Percentiles rank a stretch among this genome's conserved stretches.
Evolutionary conservation across 768 basidiomycete genomes (phyloP).

Genomic region (Trametes sanguinea): DNA sequence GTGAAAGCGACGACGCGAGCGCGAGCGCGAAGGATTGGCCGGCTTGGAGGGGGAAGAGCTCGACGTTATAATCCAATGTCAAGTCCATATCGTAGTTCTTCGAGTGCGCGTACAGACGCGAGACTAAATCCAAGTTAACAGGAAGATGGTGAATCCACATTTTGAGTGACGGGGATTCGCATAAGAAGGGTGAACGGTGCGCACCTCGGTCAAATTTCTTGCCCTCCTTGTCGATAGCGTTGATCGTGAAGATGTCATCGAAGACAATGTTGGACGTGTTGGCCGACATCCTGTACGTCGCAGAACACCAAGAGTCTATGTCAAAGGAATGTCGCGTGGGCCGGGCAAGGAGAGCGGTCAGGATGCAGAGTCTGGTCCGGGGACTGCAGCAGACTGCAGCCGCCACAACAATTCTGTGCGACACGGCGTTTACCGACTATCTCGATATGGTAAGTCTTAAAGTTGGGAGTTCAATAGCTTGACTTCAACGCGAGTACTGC

Average conservation of each 20-base stretch:
- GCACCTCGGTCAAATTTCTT: conserved; percentile 97
- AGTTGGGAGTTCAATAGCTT: not conserved
- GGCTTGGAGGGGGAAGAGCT: conserved; percentile 74
- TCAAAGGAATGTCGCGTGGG: not conserved
- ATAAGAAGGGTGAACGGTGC: conserved; percentile 22
- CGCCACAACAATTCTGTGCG: not conserved
- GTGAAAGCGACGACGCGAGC: conserved; percentile 77
- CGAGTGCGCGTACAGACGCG: conserved; percentile 85
- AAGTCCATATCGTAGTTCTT: conserved; percentile 92
- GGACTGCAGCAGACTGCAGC: no score
- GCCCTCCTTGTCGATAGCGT: conserved; percentile 85
- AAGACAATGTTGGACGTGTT: conserved; percentile 78
- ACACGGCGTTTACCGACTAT: not conserved
- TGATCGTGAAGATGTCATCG: conserved; percentile 90
- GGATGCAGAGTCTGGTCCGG: not conserved
- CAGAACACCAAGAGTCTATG: not conserved
- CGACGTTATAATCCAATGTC: conserved; percentile 92
- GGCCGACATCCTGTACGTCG: conserved; percentile 23
- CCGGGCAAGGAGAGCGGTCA: not conserved
- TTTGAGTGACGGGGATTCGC: not conserved
- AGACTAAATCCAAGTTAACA: conserved; percentile 54
- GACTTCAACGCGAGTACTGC: not conserved
- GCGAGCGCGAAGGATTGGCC: conserved; percentile 82
- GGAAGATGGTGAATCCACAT: not conserved
- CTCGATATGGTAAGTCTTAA: conserved; percentile 1